Base-by-base conservation (phyloP, 2,329 filamentous ascomycete genomes). In the Calonectria crousiana region DNA sequence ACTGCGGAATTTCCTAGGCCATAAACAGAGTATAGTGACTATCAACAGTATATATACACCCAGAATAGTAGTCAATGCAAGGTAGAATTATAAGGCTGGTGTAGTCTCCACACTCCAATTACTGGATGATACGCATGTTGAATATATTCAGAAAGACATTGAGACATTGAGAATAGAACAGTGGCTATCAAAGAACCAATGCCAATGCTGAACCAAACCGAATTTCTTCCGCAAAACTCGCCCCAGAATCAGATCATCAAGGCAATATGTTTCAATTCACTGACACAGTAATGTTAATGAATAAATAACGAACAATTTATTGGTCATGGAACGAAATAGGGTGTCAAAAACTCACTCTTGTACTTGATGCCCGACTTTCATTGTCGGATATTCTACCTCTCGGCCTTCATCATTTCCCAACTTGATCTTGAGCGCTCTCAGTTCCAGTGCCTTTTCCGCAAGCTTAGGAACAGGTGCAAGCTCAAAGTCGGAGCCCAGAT, bases 351-450 rank as follows among this genome's bases (percentile, higher is more conserved):
- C 89, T 79, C 77, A 91, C 89, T 85, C 86, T 77, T 91, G 86
- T 18, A 92, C 90, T 81, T 91, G 89, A 72, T 90, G 84, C 3
- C 90, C 90, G 16, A 92, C 90, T 83, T 92, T 92, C 84, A 90
- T 90, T 0, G 87, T 79, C 62, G 82, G 83, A 75, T 92, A 92
- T 70, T 83, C 81, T 0, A 83, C 83, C 77, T 86, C 86, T 9
- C 85, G 84, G 8, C 90, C 90, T 83, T 92, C 90, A 53, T 92
- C 89, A 41, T 85, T 84, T 1, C 90, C 90, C 0, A 88, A 80
- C 56, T 85, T 84, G 38, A 86, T 84, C 83, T 90, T 88, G 78
- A 87, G 84, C 3, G 84, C 85, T 47, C 89, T 83, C 3, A 91
- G 83, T 52, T 79, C 79, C 64, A 78, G 82, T 6, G 90, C 90